phyloP scores from a whole-genome alignment of 352 stramenopile species.

The Phytopythium delawarense region DNA sequence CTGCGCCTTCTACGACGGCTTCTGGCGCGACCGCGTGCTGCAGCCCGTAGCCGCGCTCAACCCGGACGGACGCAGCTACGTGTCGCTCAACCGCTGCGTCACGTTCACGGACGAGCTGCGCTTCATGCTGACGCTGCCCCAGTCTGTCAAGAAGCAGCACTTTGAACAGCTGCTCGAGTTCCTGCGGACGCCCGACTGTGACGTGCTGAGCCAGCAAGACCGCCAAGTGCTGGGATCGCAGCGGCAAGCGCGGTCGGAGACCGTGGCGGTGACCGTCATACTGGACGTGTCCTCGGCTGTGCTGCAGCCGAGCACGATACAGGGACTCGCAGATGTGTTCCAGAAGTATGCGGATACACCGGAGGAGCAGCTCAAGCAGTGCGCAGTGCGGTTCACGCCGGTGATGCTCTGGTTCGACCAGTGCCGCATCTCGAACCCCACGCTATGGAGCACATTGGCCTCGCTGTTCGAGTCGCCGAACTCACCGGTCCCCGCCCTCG shows the following conservation, averaged over 20 bases:
- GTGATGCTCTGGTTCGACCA: slow-evolving; percentile 8
- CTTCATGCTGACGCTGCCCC: slow-evolving; percentile 8
- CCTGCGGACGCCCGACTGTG: background rate
- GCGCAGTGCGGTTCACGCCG: slow-evolving; percentile 1
- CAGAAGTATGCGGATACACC: background rate
- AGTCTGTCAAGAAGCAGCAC: background rate
- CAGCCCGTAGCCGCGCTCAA: background rate
- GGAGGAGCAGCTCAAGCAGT: background rate
- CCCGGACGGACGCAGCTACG: slow-evolving; percentile 6
- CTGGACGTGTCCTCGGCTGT: slow-evolving; percentile 5
- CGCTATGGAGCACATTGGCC: background rate
- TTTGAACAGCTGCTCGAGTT: slow-evolving; percentile 7
- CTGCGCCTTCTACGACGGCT: slow-evolving; percentile 3
- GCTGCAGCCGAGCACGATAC: background rate
- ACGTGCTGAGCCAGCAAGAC: background rate
- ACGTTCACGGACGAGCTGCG: slow-evolving; percentile 7
- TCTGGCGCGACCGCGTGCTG: slow-evolving; percentile 6
- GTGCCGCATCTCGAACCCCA: slow-evolving; percentile 2
- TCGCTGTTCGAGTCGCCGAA: background rate
- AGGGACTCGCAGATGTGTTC: background rate
- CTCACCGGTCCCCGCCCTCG: background rate
- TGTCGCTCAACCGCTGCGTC: slow-evolving; percentile 9
- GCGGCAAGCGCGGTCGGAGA: background rate
- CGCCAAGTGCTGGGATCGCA: background rate
- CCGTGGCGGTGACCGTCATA: background rate